Conservation (phyloP, 1,284 basidiomycete genomes). For the Salmacisia buchloeana region DNA sequence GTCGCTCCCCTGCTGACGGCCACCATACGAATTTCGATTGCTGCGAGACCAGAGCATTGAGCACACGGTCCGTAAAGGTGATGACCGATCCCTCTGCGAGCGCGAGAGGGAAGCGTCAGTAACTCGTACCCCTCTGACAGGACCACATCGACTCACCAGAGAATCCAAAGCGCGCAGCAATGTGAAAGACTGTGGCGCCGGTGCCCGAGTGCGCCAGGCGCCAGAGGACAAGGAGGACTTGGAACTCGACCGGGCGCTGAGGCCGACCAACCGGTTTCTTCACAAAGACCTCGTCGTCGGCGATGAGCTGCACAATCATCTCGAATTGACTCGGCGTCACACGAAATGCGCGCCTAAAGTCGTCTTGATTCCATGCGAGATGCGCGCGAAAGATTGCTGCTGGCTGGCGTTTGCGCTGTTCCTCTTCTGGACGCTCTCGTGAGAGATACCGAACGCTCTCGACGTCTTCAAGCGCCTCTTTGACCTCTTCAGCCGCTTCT, state of each 20-base stretch:
- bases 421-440: neutral
- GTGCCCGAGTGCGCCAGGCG: neutral
- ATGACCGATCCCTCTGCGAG: neutral
- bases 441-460: neutral
- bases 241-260: neutral
- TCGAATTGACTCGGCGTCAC: neutral
- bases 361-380: neutral
- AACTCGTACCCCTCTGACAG: neutral
- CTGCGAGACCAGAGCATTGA: neutral
- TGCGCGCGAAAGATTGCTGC: neutral
- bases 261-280: neutral
- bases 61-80: neutral
- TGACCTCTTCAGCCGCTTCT: neutral
- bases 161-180: neutral
- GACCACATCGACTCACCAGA: neutral
- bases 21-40: neutral
- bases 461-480: neutral
- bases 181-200: neutral
- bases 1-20: neutral
- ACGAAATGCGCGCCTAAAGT: neutral
- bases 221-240: neutral
- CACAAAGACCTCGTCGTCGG: neutral
- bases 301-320: neutral
- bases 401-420: neutral
- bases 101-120: too few species aligned